A percentile compares a stretch with the other conserved stretches of the same genome.
These are phyloP conservation scores for Plasmodium malariae DNA, from an alignment of 169 alveolate species.

Conservation along the genomic window DNA sequence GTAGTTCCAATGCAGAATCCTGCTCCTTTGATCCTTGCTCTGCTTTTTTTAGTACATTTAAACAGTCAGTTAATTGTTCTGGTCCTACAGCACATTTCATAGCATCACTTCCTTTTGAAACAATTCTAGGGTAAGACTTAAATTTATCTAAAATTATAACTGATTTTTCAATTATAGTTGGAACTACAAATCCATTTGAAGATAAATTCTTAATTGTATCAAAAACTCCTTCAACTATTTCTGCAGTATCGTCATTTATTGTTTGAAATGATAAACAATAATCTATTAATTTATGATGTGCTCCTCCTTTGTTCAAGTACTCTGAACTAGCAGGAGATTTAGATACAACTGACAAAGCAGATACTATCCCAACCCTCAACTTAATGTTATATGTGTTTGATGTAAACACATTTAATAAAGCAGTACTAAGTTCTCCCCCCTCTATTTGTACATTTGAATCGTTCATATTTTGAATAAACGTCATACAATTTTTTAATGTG, in stretches of 20 bases:
- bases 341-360: conserved; percentile 81
- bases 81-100: conserved; percentile 90
- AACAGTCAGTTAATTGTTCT: conserved; percentile 89
- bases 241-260: conserved; percentile 75
- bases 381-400: conserved; percentile 69
- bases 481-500: conserved; percentile 86
- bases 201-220: conserved; percentile 61
- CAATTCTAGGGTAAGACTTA: conserved; percentile 80
- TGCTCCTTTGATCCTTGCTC: conserved; percentile 90
- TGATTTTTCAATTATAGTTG: conserved; percentile 66
- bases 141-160: conserved; percentile 82
- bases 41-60: conserved; percentile 87
- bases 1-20: conserved; percentile 91
- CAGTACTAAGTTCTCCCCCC: conserved; percentile 80
- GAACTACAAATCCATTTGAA: conserved; percentile 71
- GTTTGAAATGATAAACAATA: conserved; percentile 53
- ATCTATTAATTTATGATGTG: conserved; percentile 74
- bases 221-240: conserved; percentile 58
- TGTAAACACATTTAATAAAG: conserved; percentile 79
- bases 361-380: conserved; percentile 78
- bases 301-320: conserved; percentile 80
- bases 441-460: conserved; percentile 78
- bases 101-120: conserved; percentile 91
- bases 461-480: conserved; percentile 86
- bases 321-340: conserved; percentile 79